phyloP scores from a whole-genome alignment of 1,284 basidiomycete species.

The Trichosporon ovoides region DNA sequence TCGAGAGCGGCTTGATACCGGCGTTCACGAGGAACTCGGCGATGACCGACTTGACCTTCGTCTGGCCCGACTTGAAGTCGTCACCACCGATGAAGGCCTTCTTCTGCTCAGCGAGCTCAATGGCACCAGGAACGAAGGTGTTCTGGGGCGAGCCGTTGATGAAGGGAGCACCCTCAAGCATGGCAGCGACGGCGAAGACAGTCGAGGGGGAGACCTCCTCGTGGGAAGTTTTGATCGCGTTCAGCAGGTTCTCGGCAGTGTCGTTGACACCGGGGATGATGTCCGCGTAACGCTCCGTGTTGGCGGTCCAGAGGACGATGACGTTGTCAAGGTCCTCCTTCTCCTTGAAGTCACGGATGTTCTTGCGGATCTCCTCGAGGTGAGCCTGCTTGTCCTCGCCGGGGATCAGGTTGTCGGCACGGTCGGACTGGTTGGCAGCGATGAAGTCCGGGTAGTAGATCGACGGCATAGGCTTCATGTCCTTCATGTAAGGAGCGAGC shows the following conservation, averaged over 20 bases:
- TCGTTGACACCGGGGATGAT: constrained; percentile 94
- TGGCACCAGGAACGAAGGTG: constrained; percentile 94
- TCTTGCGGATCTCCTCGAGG: constrained; percentile 83
- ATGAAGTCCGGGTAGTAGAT: constrained; percentile 95
- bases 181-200: constrained; percentile 89
- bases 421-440: constrained; percentile 93
- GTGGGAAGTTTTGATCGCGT: constrained; percentile 77
- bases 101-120: constrained; percentile 83
- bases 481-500: constrained; percentile 77
- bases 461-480: constrained; percentile 81
- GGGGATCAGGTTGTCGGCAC: constrained; percentile 78
- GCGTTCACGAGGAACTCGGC: constrained; percentile 99
- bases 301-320: constrained; percentile 95
- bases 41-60: constrained; percentile 88
- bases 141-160: constrained; percentile 99
- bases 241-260: constrained; percentile 81
- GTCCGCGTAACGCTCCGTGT: constrained; percentile 96
- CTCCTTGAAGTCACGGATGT: constrained; percentile 90
- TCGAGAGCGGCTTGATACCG: constrained; percentile 95
- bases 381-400: constrained; percentile 84
- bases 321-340: constrained; percentile 78
- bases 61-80: constrained; percentile 93
- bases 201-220: constrained; percentile 92
- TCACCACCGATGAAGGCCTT: constrained; percentile 95
- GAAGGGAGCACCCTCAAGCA: constrained; percentile 91